Base-by-base conservation (phyloP, 306 rosid species). In the Phaseolus lunatus region DNA sequence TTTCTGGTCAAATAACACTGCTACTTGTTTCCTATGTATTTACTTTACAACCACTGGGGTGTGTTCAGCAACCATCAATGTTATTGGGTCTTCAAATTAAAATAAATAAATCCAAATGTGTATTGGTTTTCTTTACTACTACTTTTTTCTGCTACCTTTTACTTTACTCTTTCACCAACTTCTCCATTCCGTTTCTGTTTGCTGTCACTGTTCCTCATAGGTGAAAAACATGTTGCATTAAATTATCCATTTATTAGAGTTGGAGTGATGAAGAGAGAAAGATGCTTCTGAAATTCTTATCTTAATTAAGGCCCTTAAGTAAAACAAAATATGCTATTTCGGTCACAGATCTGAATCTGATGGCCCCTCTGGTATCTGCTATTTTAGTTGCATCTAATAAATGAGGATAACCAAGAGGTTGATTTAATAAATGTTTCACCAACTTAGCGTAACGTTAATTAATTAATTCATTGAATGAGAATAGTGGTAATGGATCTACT, bases 151-250 rank as follows among this genome's bases (percentile, higher is more conserved):
- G 49, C 59, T n/a, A 43, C 75, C 58, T 54, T 73, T 43, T 31
- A 45, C 71, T 16, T 26, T 62, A 33, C 78, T 16, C 24, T 63
- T 63, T 63, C n/a, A 37, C 57, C 66, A 12, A 45, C 5, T 57
- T 56, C 69, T 43, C 15, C 22, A 76, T 22, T 61, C 24, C 5
- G 16, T 27, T 70, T 20, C 4, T 41, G 69, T 53, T 54, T 39
- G 35, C 48, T 72, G 67, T 45, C 79, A 66, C 75, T 72, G 72
- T 57, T 57, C 64, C 16, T 45, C 33, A 49, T 78, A 19, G 80
- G 80, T 78, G 83, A 73, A 59, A 29, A 49, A 83, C 83, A 78
- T 66, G 76, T 67, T 67, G 68, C 77, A 67, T 67, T 83, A 50
- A 73, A 37, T 59, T 6, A 47, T 18, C 35, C 79, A 82, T 78